phyloP scores from a whole-genome alignment of 2,329 filamentous ascomycete species.

The Xylariales sp. region DNA sequence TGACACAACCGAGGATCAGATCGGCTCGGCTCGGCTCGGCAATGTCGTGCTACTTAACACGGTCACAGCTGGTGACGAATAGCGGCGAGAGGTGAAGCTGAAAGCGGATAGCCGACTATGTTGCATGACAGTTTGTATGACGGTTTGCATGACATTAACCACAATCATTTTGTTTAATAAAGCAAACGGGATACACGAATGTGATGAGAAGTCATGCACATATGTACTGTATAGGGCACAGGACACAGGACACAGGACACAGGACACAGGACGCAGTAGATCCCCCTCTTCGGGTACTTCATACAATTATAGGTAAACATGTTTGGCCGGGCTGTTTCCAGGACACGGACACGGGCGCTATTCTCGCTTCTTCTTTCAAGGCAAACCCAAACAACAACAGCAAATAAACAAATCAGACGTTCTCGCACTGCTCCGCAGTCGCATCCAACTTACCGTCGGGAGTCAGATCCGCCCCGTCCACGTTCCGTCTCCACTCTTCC shows the following conservation, averaged over 20 bases:
- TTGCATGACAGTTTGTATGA: too few relatives aligned
- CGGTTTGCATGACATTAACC: background rate
- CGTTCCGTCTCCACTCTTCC: slow-evolving; percentile 50
- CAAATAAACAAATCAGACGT: background rate
- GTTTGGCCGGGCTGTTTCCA: background rate
- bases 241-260: too few relatives aligned
- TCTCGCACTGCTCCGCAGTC: slow-evolving; percentile 31
- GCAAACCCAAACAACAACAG: background rate
- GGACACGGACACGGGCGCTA: background rate
- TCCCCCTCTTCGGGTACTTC: background rate
- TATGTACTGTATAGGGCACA: too few relatives aligned
- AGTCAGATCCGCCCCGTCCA: slow-evolving; percentile 38
- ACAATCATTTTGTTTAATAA: background rate
- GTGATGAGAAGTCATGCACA: too few relatives aligned
- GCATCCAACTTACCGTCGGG: slow-evolving; percentile 30
- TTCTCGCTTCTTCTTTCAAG: background rate
- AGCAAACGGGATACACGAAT: background rate
- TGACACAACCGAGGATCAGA: background rate
- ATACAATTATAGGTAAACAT: background rate
- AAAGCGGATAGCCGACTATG: background rate
- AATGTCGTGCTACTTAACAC: slow-evolving; percentile 7
- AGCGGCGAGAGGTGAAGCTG: background rate
- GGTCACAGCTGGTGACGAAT: background rate
- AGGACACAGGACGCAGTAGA: background rate
- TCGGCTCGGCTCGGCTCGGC: background rate